Evolutionary conservation across 2,329 filamentous ascomycete species (phyloP), one percentile per base, ranked within the genome.

Genomic region (Phialophora expanda): DNA sequence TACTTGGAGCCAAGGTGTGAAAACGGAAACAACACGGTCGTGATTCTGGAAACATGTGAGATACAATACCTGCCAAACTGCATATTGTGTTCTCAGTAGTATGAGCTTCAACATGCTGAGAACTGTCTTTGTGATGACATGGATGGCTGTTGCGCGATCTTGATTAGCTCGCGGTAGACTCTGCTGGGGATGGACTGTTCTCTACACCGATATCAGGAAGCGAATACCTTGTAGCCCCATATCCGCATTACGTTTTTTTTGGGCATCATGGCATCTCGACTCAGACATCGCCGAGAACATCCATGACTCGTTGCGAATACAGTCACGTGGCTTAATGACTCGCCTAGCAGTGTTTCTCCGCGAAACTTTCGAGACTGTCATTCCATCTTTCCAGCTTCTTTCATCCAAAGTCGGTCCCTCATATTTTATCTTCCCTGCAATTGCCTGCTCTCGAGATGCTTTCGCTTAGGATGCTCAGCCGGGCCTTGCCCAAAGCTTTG

Each of bases 401-500:
- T 28, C 56, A 60, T 64, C 38, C 55, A 22, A 56, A 41, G 17
- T 41, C n/a, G n/a, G 38, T 55, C 48, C 8, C 22, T n/a, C 48
- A n/a, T 53, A 30, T 59, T 14, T 34, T 24, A 30, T 22, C 20
- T 32, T 14, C 17, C 38, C 38, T 61, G 24, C 9, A 41, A 44
- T 14, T 41, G 32, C 50, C 53, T 56, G 17, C 17, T 53, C 24
- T 32, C 60, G 85, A 74, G 71, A 93, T 93, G 90, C 82, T 92
- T 76, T 89, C 89, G 71, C 81, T 91, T 71, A 85, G 90, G 77
- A 81, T 84, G 67, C 76, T 90, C 70, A 83, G 86, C 75, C 89
- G 90, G 76, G 85, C 87, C 57, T 86, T 88, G 76, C 89, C 90
- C 73, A 87, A 89, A 76, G 82, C 84, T 65, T 73, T 89, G 61